A percentile compares a stretch with the other conserved stretches of the same genome.
phyloP scores from a whole-genome alignment of 305 asterid species.

The Rubia tinctorum region DNA sequence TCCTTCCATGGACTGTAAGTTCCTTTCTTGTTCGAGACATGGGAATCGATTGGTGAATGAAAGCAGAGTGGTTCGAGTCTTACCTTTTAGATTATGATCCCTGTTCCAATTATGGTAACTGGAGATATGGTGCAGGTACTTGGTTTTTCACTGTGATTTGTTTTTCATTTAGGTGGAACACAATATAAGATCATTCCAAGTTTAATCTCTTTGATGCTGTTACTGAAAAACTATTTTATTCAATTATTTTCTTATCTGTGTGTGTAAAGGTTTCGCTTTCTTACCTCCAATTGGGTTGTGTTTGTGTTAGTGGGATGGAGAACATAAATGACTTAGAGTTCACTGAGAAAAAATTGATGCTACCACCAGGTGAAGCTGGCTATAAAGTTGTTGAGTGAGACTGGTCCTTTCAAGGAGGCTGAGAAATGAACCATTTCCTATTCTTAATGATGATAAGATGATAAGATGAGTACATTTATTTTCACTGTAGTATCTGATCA shows the following conservation, averaged over 20 bases:
- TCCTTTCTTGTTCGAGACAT: slow-evolving; percentile 97
- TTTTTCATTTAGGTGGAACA: background rate
- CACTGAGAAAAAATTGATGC: slow-evolving; percentile 32
- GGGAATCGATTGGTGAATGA: slow-evolving; percentile 98
- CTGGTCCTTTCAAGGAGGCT: too few species aligned
- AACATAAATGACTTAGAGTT: slow-evolving; percentile 24
- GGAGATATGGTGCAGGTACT: slow-evolving; percentile 97
- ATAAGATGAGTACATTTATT: too few species aligned
- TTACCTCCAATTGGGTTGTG: background rate
- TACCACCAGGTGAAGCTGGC: too few species aligned
- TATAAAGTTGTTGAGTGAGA: too few species aligned
- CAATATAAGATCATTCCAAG: background rate
- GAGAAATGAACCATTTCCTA: too few species aligned
- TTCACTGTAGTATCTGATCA: too few species aligned
- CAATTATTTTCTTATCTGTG: too few species aligned
- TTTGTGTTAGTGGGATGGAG: slow-evolving; percentile 30
- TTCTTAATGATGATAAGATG: too few species aligned
- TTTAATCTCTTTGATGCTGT: too few species aligned
- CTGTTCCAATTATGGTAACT: slow-evolving; percentile 92
- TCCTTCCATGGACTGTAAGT: slow-evolving; percentile 59
- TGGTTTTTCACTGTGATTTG: background rate
- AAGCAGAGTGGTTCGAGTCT: slow-evolving; percentile 99
- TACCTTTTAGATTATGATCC: slow-evolving; percentile 93
- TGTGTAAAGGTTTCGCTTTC: slow-evolving; percentile 6
- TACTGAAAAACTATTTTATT: background rate